These are phyloP conservation scores for Kodamaea arcana DNA, from an alignment of 1,139 yeast genomes.

Conservation along the genomic window DNA sequence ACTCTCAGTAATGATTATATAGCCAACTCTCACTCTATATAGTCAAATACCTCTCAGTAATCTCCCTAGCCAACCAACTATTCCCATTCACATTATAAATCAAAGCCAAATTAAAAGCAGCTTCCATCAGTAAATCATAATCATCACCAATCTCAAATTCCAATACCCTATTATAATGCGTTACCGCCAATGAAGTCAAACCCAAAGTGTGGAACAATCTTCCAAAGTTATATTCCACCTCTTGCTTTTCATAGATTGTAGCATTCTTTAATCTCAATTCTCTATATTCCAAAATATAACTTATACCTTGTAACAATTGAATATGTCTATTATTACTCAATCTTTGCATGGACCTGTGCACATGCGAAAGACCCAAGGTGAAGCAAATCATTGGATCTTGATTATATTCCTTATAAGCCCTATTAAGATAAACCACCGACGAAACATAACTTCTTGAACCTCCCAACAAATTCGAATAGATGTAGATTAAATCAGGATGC, in stretches of 20 bases:
- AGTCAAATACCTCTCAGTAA: constrained; percentile 61
- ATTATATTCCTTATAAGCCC: constrained; percentile 59
- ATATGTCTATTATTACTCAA: constrained; percentile 80
- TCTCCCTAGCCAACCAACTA: constrained; percentile 51
- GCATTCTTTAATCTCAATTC: constrained; percentile 38
- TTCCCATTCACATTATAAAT: constrained; percentile 79
- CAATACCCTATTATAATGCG: constrained; percentile 67
- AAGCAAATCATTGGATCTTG: constrained; percentile 78
- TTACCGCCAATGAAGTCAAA: constrained; percentile 64
- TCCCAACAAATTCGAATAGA: constrained; percentile 76
- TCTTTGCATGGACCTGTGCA: constrained; percentile 93
- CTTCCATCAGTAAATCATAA: constrained; percentile 64
- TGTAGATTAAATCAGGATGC: constrained; percentile 68
- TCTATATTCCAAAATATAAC: constrained; percentile 69
- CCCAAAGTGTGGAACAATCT: constrained; percentile 83
- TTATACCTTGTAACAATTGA: constrained; percentile 82
- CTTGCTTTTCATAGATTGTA: constrained; percentile 59
- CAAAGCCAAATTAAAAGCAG: constrained; percentile 79
- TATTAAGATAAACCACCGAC: constrained; percentile 62
- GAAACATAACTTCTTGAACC: constrained; percentile 83
- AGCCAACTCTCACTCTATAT: constrained; percentile 16
- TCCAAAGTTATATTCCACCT: constrained; percentile 79
- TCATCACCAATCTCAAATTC: constrained; percentile 26
- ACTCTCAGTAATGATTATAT: no score
- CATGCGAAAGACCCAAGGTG: constrained; percentile 71